Percentiles rank a stretch among this genome's conserved stretches.
These are phyloP conservation scores for Isatis lusitanica DNA, from an alignment of 441 rosid genomes.

Conservation along the genomic window DNA sequence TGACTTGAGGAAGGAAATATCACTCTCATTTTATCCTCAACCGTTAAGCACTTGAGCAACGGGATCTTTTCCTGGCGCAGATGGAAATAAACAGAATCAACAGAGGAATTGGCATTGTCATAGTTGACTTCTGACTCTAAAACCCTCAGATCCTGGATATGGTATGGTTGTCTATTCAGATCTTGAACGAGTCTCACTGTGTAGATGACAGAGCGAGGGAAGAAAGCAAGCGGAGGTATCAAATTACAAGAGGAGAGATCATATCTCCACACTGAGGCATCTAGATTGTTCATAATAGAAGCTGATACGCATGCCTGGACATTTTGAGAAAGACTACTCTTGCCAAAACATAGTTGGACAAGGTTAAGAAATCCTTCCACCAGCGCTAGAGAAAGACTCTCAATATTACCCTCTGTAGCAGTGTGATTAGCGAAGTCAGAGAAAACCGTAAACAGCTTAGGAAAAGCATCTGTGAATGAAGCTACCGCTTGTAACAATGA, in stretches of 20 bases:
- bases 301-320: slow-evolving; percentile 81
- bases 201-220: slow-evolving; percentile 75
- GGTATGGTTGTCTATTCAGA: slow-evolving; percentile 62
- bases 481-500: slow-evolving; percentile 79
- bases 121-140: slow-evolving; percentile 45
- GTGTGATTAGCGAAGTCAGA: slow-evolving; percentile 69
- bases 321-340: slow-evolving; percentile 64
- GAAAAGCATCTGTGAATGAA: slow-evolving; percentile 65
- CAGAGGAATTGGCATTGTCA: slow-evolving; percentile 37
- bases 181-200: slow-evolving; percentile 76
- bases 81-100: slow-evolving; percentile 55
- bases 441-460: slow-evolving; percentile 58
- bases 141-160: slow-evolving; percentile 56
- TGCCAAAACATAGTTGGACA: slow-evolving; percentile 73
- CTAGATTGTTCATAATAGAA: slow-evolving; percentile 71
- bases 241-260: slow-evolving; percentile 52
- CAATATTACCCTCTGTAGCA: slow-evolving; percentile 76
- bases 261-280: slow-evolving; percentile 80
- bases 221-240: slow-evolving; percentile 74
- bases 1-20: slow-evolving; percentile 77
- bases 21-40: slow-evolving; percentile 66
- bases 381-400: slow-evolving; percentile 66
- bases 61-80: slow-evolving; percentile 63
- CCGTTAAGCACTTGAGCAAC: slow-evolving; percentile 63
- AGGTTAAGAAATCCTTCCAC: slow-evolving; percentile 91